These are phyloP conservation scores for Malassezia dermatis DNA, from an alignment of 1,284 basidiomycete genomes.

Conservation along the genomic window DNA sequence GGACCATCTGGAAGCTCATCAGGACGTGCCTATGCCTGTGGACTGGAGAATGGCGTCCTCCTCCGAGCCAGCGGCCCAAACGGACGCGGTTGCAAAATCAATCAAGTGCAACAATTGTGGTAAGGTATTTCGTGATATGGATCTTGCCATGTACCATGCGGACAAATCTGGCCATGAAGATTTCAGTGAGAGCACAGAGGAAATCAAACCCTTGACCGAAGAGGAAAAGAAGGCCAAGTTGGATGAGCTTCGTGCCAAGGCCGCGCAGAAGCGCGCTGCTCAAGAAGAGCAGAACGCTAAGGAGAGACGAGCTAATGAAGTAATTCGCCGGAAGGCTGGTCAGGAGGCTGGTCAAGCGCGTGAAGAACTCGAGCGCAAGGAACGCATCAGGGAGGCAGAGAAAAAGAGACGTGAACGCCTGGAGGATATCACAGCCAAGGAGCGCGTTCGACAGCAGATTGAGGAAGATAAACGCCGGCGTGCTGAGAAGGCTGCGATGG, in stretches of 20 bases:
- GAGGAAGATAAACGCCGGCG: slow-evolving; percentile 44
- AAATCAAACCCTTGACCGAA: slow-evolving; percentile 87
- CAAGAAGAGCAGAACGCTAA: slow-evolving; percentile 36
- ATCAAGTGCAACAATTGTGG: slow-evolving; percentile 43
- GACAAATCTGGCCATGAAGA: slow-evolving; percentile 77
- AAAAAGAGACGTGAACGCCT: slow-evolving; percentile 36
- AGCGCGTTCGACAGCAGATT: slow-evolving; percentile 40
- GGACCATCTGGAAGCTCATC: slow-evolving; percentile 43
- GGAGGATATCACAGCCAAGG: slow-evolving; percentile 34
- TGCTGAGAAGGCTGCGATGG: slow-evolving; percentile 36
- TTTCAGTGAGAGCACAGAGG: slow-evolving; percentile 89
- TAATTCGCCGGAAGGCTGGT: slow-evolving; percentile 45
- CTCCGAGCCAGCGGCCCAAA: slow-evolving; percentile 22
- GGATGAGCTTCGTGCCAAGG: slow-evolving; percentile 53
- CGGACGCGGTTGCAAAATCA: slow-evolving; percentile 22
- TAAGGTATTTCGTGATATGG: slow-evolving; percentile 59
- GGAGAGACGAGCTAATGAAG: slow-evolving; percentile 37
- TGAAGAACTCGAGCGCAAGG: slow-evolving; percentile 44
- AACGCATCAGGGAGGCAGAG: slow-evolving; percentile 41
- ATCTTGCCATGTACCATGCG: slow-evolving; percentile 82
- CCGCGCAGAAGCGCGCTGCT: slow-evolving; percentile 36
- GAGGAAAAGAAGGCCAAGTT: slow-evolving; percentile 81
- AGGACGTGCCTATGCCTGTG: slow-evolving; percentile 31
- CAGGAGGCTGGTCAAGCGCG: slow-evolving; percentile 32
- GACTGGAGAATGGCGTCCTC: not conserved